phyloP scores from a whole-genome alignment of 352 stramenopile species.

The Pythium brassicae region DNA sequence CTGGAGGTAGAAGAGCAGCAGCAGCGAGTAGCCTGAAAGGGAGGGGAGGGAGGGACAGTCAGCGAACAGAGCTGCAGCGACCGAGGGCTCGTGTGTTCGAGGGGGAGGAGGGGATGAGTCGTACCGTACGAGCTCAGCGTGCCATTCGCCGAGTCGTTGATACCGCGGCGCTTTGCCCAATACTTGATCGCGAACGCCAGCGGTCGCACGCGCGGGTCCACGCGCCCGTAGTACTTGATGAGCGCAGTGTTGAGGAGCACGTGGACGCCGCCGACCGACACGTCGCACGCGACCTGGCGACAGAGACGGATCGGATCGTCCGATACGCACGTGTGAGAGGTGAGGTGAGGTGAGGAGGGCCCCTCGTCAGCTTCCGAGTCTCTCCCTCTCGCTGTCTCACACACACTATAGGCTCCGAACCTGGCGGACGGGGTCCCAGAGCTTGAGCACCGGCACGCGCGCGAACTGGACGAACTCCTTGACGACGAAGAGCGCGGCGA shows the following conservation, averaged over 20 bases:
- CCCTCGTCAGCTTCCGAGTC: too few species aligned
- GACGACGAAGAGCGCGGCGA: conserved; percentile 47
- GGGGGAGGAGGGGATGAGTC: too few species aligned
- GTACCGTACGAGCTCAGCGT: conserved; percentile 96
- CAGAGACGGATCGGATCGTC: too few species aligned
- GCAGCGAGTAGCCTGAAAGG: conserved; percentile 95
- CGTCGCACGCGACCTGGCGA: conserved; percentile 52
- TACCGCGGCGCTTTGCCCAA: conserved; percentile 95
- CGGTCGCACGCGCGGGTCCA: conserved; percentile 79
- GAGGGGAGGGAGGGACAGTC: too few species aligned
- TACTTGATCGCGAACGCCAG: conserved; percentile 97
- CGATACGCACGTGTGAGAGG: too few species aligned
- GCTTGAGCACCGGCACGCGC: conserved; percentile 74
- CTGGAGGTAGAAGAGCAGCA: conserved; percentile 97
- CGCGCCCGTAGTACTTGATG: conserved; percentile 64
- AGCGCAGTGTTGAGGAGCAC: conserved; percentile 77
- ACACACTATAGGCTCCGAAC: too few species aligned
- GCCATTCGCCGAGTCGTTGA: conserved; percentile 96
- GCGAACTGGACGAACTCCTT: conserved; percentile 68
- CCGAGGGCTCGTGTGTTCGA: too few species aligned
- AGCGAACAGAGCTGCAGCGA: background rate
- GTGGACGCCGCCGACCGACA: conserved; percentile 71
- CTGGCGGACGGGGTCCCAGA: conserved; percentile 62
- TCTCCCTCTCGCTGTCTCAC: too few species aligned
- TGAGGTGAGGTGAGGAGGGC: too few species aligned